These are phyloP conservation scores for Mycosphaerella sp. DNA, from an alignment of 2,329 filamentous ascomycete genomes.

Conservation along the genomic window DNA sequence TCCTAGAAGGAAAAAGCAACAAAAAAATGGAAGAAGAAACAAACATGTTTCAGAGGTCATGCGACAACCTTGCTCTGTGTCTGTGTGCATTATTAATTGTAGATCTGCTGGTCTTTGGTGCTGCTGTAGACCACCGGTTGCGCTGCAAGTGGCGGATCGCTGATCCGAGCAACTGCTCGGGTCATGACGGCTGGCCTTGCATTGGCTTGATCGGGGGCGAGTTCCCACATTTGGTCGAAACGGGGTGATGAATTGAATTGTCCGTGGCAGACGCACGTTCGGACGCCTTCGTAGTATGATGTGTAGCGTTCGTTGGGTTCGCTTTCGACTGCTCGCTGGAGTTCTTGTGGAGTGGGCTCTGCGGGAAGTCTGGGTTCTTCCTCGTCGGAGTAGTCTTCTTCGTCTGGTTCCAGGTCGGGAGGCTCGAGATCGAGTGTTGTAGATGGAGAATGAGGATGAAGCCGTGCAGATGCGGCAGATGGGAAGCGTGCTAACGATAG, in stretches of 20 bases:
- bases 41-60: background rate
- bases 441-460: slow-evolving; percentile 14
- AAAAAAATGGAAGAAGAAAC: too few relatives aligned
- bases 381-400: slow-evolving; percentile 28
- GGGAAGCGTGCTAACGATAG: slow-evolving; percentile 31
- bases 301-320: slow-evolving; percentile 25
- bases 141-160: slow-evolving; percentile 8
- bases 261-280: slow-evolving; percentile 30
- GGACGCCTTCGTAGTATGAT: slow-evolving; percentile 27
- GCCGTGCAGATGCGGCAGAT: slow-evolving; percentile 23
- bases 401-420: slow-evolving; percentile 24
- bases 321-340: slow-evolving; percentile 27
- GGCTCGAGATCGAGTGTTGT: slow-evolving; percentile 16
- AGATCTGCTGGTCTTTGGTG: slow-evolving; percentile 1
- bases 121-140: slow-evolving; percentile 10
- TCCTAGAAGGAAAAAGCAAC: too few relatives aligned
- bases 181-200: slow-evolving; percentile 24
- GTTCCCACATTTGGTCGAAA: slow-evolving; percentile 31
- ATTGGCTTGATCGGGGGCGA: slow-evolving; percentile 21
- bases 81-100: too few relatives aligned
- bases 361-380: slow-evolving; percentile 27
- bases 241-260: slow-evolving; percentile 25
- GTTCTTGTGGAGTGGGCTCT: slow-evolving; percentile 24
- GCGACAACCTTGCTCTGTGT: too few relatives aligned
- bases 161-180: slow-evolving; percentile 27